These are phyloP conservation scores for Pythium pyrilobum DNA, from an alignment of 352 stramenopile genomes.

Conservation along the genomic window DNA sequence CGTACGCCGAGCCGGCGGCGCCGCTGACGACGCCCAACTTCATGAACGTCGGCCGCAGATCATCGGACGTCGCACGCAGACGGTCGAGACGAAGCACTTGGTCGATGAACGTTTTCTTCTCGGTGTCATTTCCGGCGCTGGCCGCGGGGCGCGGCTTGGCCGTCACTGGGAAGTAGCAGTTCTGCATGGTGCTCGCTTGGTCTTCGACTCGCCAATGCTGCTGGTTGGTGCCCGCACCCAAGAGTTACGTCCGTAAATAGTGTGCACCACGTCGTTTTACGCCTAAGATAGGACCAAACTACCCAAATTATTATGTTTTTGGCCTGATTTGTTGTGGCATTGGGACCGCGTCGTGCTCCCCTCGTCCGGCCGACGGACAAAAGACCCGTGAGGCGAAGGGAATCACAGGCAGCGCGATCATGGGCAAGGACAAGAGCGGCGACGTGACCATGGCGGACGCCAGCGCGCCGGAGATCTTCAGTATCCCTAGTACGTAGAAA, in stretches of 20 bases:
- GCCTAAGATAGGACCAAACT: neutral
- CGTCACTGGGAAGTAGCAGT: conserved; percentile 73
- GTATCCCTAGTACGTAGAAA: conserved; percentile 24
- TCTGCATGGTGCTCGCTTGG: conserved; percentile 53
- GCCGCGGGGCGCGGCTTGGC: conserved; percentile 21
- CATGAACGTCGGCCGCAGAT: conserved; percentile 86
- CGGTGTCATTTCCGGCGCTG: conserved; percentile 1
- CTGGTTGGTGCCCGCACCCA: conserved; percentile 6
- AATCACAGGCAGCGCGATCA: conserved; percentile 6
- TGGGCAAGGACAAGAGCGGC: conserved; percentile 24
- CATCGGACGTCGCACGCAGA: conserved; percentile 48
- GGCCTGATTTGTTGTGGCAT: neutral
- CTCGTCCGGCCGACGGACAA: neutral
- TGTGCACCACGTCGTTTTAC: conserved; percentile 1
- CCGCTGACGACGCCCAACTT: conserved; percentile 75
- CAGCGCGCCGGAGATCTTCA: conserved; percentile 20
- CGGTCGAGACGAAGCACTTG: conserved; percentile 30
- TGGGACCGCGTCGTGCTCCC: conserved; percentile 1
- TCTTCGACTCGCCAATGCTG: conserved; percentile 1
- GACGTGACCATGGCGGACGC: conserved; percentile 25
- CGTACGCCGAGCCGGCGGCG: conserved; percentile 84
- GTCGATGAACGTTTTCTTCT: conserved; percentile 21
- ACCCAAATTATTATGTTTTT: neutral
- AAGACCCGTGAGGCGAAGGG: conserved; percentile 11
- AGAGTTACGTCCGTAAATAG: neutral